Evolutionary conservation across 805 yeast genomes (phyloP), one percentile per base, ranked within the genome.

Genomic region (Lachancea sp.): DNA sequence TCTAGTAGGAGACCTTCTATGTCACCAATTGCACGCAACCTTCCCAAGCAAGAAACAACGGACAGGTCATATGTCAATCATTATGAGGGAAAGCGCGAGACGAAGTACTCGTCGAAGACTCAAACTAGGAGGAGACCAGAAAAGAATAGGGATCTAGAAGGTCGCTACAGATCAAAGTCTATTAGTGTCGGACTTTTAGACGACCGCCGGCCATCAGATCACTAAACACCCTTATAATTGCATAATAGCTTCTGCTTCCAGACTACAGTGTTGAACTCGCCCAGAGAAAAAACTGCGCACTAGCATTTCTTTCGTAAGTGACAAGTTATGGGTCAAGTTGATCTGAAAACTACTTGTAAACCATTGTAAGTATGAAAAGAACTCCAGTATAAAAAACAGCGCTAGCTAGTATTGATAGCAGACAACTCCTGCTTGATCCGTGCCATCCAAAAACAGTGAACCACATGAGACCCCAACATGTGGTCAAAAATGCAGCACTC

Each of bases 1-100:
- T 42, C 52, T 15, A 42, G 48, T 15, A 46, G 58, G 36, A 46
- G 48, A 34, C 42, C 49, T 16, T 54, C 58, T 2, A 32, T 30
- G 15, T 22, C 47, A 2, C 40, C 39, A 20, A 17, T 29, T 29
- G 32, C 26, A 20, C 36, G 33, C 12, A 5, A 18, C 30, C 18
- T 13, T 13, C 11, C 35, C 13, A 29, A 31, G 11, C 31, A 25
- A n/a, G 32, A 15, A 12, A 18, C 20, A n/a, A 22, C 27, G 4
- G 33, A 37, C 2, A 42, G 43, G 3, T 37, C 38, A 8, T 47
- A 43, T 18, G 47, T 47, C 32, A 47, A 47, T 20, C 50, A 47
- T 37, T 47, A 47, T 37, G 42, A 37, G 17, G 49, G 46, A 18
- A 33, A 38, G 18, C 38, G 37, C 2, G 43, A 38, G n/a, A 38